Conservation (phyloP, 257 asterid species). For the Ligustrum vulgare region DNA sequence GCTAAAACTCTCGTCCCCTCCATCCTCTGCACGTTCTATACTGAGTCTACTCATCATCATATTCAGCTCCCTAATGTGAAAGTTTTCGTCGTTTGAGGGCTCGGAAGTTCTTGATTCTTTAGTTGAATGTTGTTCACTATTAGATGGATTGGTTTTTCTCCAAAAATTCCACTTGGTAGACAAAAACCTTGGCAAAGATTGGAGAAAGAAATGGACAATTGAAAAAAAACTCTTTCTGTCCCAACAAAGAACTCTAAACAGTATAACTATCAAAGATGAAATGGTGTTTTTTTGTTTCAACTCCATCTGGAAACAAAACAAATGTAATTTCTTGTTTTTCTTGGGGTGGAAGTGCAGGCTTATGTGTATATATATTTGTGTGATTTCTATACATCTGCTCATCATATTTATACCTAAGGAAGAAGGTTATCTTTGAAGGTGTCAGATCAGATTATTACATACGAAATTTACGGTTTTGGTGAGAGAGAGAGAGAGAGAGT, state of each 20-base stretch:
- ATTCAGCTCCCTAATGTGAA: background rate
- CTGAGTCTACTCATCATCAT: background rate
- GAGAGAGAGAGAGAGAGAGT: too few species aligned
- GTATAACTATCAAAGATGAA: background rate
- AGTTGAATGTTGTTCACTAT: background rate
- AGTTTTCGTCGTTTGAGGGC: background rate
- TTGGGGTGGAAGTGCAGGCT: too few species aligned
- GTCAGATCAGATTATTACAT: background rate
- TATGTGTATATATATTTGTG: background rate
- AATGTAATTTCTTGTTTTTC: background rate
- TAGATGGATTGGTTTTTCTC: background rate
- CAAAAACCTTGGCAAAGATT: background rate
- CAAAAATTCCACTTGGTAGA: background rate
- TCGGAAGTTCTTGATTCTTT: background rate
- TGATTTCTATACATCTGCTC: background rate
- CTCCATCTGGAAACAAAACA: background rate
- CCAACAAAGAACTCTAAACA: background rate
- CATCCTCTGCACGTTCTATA: background rate
- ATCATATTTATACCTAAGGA: background rate
- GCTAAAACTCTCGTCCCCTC: background rate
- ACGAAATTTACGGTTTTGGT: background rate
- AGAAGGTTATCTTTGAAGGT: background rate
- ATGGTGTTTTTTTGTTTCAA: background rate
- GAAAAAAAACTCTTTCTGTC: background rate
- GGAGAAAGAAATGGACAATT: background rate